Evolutionary conservation across 2,329 filamentous ascomycete genomes (phyloP).

Genomic region (Pseudogymnoascus sp.): DNA sequence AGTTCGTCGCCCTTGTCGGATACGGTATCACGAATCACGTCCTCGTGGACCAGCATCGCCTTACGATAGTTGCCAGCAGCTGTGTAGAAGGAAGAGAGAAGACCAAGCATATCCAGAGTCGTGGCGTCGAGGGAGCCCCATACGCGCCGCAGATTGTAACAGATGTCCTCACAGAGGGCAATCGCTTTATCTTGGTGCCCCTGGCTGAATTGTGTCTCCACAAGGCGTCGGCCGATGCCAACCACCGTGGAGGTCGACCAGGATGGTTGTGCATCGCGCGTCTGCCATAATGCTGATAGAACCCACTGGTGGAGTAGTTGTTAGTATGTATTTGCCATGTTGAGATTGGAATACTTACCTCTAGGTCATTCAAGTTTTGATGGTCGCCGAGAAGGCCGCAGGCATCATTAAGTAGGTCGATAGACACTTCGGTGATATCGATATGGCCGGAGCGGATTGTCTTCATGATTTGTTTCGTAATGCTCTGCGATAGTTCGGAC

Average conservation of each 20-base stretch:
- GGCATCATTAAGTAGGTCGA: conserved; percentile 38
- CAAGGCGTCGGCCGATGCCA: conserved; percentile 17
- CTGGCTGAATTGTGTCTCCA: conserved; percentile 18
- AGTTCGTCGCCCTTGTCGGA: conserved; percentile 22
- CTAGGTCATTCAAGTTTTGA: conserved; percentile 38
- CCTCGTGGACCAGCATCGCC: conserved; percentile 20
- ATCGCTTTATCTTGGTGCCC: conserved; percentile 14
- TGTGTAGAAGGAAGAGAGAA: conserved; percentile 19
- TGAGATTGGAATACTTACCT: conserved; percentile 22
- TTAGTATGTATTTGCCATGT: neutral
- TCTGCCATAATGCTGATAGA: conserved; percentile 15
- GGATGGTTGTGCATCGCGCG: conserved; percentile 13
- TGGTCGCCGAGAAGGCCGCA: conserved; percentile 41
- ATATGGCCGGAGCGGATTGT: conserved; percentile 36
- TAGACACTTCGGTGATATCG: conserved; percentile 35
- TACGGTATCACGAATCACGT: conserved; percentile 21
- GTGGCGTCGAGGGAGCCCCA: conserved; percentile 19
- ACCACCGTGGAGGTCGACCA: conserved; percentile 17
- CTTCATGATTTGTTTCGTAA: conserved; percentile 35
- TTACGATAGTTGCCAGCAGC: conserved; percentile 12
- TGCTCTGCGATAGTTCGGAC: conserved; percentile 31
- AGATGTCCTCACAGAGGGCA: conserved; percentile 19
- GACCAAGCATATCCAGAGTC: conserved; percentile 18
- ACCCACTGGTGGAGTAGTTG: neutral
- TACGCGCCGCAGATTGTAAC: conserved; percentile 21